A percentile compares a stretch with the other conserved stretches of the same genome.
These are phyloP conservation scores for Heimioporus sp. DNA, from an alignment of 768 basidiomycete genomes.

Conservation along the genomic window DNA sequence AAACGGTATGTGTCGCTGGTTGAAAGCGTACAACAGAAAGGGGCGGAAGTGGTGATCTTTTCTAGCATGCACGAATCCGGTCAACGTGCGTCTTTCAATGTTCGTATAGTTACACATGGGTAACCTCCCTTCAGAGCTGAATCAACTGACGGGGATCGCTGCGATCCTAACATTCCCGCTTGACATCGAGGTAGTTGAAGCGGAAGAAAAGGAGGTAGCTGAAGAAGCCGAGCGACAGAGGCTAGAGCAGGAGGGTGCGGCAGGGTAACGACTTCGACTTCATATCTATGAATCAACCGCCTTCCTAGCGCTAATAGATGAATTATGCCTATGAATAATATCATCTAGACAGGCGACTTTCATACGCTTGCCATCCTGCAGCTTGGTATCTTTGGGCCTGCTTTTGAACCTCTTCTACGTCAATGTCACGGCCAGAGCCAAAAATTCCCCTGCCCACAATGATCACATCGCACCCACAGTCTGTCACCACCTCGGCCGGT, in stretches of 20 bases:
- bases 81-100: constrained; percentile 65
- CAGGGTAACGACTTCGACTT: background rate
- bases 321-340: background rate
- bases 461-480: constrained; percentile 90
- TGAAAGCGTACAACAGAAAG: constrained; percentile 83
- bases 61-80: constrained; percentile 99
- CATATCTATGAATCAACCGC: background rate
- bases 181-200: constrained; percentile 93
- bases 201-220: constrained; percentile 78
- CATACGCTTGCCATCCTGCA: constrained; percentile 92
- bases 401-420: constrained; percentile 39
- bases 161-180: constrained; percentile 95
- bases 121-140: constrained; percentile 64
- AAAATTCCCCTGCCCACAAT: constrained; percentile 97
- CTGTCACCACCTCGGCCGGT: constrained; percentile 76
- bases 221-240: constrained; percentile 36
- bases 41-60: constrained; percentile 94
- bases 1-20: constrained; percentile 87
- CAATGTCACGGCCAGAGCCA: constrained; percentile 50
- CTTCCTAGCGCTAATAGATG: background rate
- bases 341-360: constrained; percentile 42
- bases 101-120: background rate
- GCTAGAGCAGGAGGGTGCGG: constrained; percentile 6
- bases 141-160: constrained; percentile 91
- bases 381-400: constrained; percentile 83